Evolutionary conservation across 805 yeast genomes (phyloP).

Genomic region (Candida verbasci): DNA sequence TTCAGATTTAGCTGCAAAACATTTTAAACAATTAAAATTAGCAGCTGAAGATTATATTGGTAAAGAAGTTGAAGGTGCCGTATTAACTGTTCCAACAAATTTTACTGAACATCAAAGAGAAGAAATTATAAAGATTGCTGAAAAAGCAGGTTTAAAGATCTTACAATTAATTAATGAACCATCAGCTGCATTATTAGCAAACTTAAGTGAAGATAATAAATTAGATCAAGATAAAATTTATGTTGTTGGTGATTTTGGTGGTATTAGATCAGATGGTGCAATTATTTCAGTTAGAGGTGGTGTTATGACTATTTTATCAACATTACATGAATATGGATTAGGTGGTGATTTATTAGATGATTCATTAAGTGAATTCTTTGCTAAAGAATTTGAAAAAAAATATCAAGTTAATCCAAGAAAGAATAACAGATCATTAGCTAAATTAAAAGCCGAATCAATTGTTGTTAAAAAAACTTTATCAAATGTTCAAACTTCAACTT

Average conservation of each 20-base stretch:
- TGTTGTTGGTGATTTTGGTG: conserved; percentile 96
- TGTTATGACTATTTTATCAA: conserved; percentile 79
- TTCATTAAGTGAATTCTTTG: conserved; percentile 75
- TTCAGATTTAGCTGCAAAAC: conserved; percentile 79
- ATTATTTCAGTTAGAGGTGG: conserved; percentile 93
- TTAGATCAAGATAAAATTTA: conserved; percentile 64
- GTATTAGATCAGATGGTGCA: conserved; percentile 91
- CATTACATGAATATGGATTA: conserved; percentile 73
- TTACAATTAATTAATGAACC: conserved; percentile 91
- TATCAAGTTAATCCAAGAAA: conserved; percentile 73
- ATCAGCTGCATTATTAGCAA: conserved; percentile 84
- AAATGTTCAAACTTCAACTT: conserved; percentile 81
- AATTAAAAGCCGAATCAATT: conserved; percentile 78
- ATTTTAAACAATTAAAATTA: conserved; percentile 69
- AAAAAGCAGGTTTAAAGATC: conserved; percentile 70
- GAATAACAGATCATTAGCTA: conserved; percentile 82
- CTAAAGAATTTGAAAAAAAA: conserved; percentile 92
- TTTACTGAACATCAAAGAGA: conserved; percentile 70
- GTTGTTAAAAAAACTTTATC: conserved; percentile 87
- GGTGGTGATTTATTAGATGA: conserved; percentile 89
- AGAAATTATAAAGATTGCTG: conserved; percentile 57
- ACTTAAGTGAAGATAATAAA: conserved; percentile 50
- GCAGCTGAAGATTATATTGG: conserved; percentile 96
- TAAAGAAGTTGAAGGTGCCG: conserved; percentile 71
- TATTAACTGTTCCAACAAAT: conserved; percentile 86